Base-by-base conservation (phyloP, 2,329 filamentous ascomycete species). In the Westerdykella ornata region DNA sequence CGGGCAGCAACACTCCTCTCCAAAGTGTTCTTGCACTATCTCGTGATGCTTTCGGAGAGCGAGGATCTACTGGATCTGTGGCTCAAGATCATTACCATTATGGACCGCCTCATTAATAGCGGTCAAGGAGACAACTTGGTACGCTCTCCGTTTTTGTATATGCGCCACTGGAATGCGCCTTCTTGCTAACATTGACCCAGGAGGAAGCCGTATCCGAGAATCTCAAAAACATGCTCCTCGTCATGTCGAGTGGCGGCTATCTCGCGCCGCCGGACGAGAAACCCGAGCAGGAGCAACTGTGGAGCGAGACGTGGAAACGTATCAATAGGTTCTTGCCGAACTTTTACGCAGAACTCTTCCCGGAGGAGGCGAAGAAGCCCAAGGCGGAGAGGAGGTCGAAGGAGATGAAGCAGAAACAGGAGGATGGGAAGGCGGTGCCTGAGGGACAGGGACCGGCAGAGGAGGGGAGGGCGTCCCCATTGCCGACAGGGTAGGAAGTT, bases 151-250 rank as follows among this genome's bases (percentile, higher is more conserved):
- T n/a, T 32, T 49, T 40, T 52, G 17, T 15, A 18, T n/a, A 19
- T n/a, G 18, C 15, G 56, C 41, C 28, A 13, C 19, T 14, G 17
- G 37, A 9, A 26, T 31, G 12, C 13, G 18, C 15, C 13, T 39
- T n/a, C 26, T 18, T 43, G 33, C 41, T 53, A 38, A 51, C 41
- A 31, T 36, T 26, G 3, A 7, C 54, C 46, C 53, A 94, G 82
- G 88, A 94, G 68, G 92, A 98, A 71, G 90, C 92, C 11, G 88
- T 97, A 2, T 85, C 87, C 1, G 92, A 98, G 67, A 92, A 88
- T 51, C 72, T 98, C 43, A 98, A 98, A 69, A 98, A 98, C 52
- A 88, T 97, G 39, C 72, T 97, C 17, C 75, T 98, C 8, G 92
- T 98, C 56, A 95, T 98, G 88, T 82, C 85, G 5, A 92, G 83